Percentiles rank a stretch among this genome's conserved stretches.
Conservation (phyloP, 2,329 filamentous ascomycete species). For the Neocatenulostroma microsporum region DNA sequence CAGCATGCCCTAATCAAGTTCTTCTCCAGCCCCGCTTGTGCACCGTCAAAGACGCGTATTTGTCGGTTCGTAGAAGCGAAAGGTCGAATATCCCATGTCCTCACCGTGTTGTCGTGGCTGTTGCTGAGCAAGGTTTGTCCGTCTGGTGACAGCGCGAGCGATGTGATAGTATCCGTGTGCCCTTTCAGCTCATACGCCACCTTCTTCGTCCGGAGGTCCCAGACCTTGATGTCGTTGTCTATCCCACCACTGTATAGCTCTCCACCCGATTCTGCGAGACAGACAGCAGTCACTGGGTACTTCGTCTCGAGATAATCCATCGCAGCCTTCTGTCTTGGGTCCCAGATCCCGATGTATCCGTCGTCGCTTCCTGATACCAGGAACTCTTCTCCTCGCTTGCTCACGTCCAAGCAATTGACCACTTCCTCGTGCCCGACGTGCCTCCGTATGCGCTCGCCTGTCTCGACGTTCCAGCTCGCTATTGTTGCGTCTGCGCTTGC, state of each 20-base stretch:
- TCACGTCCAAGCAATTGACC: conserved; percentile 87
- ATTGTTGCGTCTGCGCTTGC: conserved; percentile 90
- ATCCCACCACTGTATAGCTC: conserved; percentile 93
- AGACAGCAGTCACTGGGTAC: conserved; percentile 85
- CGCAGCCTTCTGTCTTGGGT: conserved; percentile 82
- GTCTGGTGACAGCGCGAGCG: conserved; percentile 84
- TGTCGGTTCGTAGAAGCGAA: conserved; percentile 85
- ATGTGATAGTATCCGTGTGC: conserved; percentile 87
- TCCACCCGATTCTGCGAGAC: conserved; percentile 87
- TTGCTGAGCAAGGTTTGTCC: conserved; percentile 85
- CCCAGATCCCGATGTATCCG: conserved; percentile 90
- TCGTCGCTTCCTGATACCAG: conserved; percentile 90
- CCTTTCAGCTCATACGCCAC: conserved; percentile 81
- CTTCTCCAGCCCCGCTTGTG: conserved; percentile 77
- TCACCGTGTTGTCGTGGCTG: conserved; percentile 85
- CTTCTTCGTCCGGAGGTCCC: conserved; percentile 89
- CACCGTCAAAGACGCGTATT: conserved; percentile 86
- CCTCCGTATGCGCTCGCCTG: conserved; percentile 81
- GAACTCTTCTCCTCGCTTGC: conserved; percentile 80
- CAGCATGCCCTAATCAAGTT: conserved; percentile 86
- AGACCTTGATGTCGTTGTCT: conserved; percentile 94
- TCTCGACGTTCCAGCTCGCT: conserved; percentile 90
- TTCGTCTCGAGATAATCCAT: conserved; percentile 83
- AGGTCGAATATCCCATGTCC: conserved; percentile 92
- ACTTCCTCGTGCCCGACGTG: conserved; percentile 92